A percentile compares a stretch with the other conserved stretches of the same genome.
phyloP scores from a whole-genome alignment of 345 rosid genomes.

The Bruguiera parviflora region DNA sequence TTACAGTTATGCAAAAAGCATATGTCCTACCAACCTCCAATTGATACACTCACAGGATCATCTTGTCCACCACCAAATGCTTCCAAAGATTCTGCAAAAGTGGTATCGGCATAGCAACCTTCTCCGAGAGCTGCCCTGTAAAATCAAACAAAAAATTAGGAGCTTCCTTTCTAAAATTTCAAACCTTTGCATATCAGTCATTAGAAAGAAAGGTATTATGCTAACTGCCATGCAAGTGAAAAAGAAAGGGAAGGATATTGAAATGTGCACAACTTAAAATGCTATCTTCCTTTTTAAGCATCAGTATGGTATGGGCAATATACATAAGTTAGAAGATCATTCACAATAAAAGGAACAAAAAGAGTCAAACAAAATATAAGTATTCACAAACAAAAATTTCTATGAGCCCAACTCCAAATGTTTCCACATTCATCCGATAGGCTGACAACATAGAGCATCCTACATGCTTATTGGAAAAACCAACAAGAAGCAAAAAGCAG shows the following conservation, averaged over 20 bases:
- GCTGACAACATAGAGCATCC: too few species aligned
- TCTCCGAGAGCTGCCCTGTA: conserved; percentile 71
- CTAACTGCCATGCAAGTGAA: not conserved
- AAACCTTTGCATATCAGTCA: not conserved
- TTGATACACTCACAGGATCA: conserved; percentile 75
- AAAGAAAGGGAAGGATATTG: not conserved
- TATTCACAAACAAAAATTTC: too few species aligned
- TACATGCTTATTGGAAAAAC: too few species aligned
- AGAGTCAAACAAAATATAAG: too few species aligned
- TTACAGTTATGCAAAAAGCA: not conserved
- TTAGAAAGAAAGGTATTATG: not conserved
- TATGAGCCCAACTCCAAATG: too few species aligned
- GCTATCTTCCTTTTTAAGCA: not conserved
- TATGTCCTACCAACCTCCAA: conserved; percentile 59
- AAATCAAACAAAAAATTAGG: conserved; percentile 8
- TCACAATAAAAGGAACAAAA: not conserved
- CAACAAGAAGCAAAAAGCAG: too few species aligned
- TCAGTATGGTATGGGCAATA: not conserved
- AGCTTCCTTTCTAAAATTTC: not conserved
- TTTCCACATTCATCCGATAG: too few species aligned
- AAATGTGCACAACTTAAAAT: not conserved
- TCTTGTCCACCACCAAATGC: conserved; percentile 87
- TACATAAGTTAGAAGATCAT: not conserved
- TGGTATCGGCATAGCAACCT: conserved; percentile 53
- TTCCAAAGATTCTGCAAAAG: conserved; percentile 72